phyloP scores from a whole-genome alignment of 768 basidiomycete genomes.

The Tulasnella sp. region DNA sequence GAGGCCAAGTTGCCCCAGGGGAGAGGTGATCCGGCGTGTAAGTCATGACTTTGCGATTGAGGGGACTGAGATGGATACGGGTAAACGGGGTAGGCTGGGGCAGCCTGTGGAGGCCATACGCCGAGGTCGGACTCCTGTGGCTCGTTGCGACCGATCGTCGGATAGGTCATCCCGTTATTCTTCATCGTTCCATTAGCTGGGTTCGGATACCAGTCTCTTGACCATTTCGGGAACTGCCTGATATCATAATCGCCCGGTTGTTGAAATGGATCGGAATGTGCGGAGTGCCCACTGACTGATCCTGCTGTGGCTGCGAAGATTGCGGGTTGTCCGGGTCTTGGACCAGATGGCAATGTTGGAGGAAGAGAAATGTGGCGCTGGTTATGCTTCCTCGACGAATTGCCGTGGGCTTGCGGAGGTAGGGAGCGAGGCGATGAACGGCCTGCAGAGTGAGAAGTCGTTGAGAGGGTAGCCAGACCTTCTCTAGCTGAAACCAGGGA shows the following conservation, averaged over 20 bases:
- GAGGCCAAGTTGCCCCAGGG: background rate
- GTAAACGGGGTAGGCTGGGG: slow-evolving; percentile 15
- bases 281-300: background rate
- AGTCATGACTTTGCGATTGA: background rate
- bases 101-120: slow-evolving; percentile 11
- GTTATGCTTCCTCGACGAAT: background rate
- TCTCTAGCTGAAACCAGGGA: background rate
- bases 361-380: slow-evolving; percentile 7
- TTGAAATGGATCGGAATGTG: background rate
- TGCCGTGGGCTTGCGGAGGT: background rate
- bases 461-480: background rate
- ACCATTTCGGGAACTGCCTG: slow-evolving; percentile 45
- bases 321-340: background rate
- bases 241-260: slow-evolving; percentile 2
- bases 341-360: background rate
- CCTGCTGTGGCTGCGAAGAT: background rate
- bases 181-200: slow-evolving; percentile 20
- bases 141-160: background rate
- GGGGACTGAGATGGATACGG: background rate
- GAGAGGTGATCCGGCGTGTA: background rate
- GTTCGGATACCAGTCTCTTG: slow-evolving; percentile 47
- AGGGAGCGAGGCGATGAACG: background rate
- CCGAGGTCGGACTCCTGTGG: slow-evolving; percentile 9
- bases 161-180: background rate
- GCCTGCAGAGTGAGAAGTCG: background rate